Evolutionary conservation across 495 filamentous ascomycete species (phyloP).

Genomic region (Aspergillus bridgeri): DNA sequence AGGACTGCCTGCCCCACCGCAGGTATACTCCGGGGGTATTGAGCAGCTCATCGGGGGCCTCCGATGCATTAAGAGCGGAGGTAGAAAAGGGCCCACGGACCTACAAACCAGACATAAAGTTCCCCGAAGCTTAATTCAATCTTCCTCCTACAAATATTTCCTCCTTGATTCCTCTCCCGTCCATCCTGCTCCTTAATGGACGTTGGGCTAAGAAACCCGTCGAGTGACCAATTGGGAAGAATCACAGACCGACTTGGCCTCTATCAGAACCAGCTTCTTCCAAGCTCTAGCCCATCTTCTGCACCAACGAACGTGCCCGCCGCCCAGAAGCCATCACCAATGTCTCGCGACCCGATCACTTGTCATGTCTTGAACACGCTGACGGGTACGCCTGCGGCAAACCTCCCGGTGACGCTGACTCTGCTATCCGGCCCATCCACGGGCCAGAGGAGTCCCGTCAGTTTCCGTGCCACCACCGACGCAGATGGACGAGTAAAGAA

Average conservation of each 20-base stretch:
- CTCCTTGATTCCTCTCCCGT: background rate
- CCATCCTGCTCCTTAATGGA: conserved; percentile 29
- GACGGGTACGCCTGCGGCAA: conserved; percentile 59
- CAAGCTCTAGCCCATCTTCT: conserved; percentile 19
- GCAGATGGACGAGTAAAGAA: conserved; percentile 78
- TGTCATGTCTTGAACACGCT: conserved; percentile 71
- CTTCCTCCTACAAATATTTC: conserved; percentile 3
- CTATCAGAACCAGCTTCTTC: conserved; percentile 35
- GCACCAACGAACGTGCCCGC: conserved; percentile 15
- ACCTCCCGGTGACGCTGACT: conserved; percentile 54
- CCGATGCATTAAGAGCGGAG: conserved; percentile 29
- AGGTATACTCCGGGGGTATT: conserved; percentile 34
- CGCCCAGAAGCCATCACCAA: conserved; percentile 51
- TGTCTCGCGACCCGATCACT: conserved; percentile 72
- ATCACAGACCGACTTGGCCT: conserved; percentile 37
- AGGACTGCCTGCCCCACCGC: conserved; percentile 13
- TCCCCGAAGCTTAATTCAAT: background rate
- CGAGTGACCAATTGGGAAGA: conserved; percentile 23
- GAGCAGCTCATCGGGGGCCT: conserved; percentile 36
- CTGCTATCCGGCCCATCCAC: conserved; percentile 36
- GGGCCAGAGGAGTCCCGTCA: conserved; percentile 31
- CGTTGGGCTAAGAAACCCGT: conserved; percentile 9
- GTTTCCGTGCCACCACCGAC: conserved; percentile 70
- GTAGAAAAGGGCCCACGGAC: conserved; percentile 22
- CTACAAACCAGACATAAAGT: background rate